phyloP scores from a whole-genome alignment of 2,329 filamentous ascomycete species.

The Thelonectria discophora region DNA sequence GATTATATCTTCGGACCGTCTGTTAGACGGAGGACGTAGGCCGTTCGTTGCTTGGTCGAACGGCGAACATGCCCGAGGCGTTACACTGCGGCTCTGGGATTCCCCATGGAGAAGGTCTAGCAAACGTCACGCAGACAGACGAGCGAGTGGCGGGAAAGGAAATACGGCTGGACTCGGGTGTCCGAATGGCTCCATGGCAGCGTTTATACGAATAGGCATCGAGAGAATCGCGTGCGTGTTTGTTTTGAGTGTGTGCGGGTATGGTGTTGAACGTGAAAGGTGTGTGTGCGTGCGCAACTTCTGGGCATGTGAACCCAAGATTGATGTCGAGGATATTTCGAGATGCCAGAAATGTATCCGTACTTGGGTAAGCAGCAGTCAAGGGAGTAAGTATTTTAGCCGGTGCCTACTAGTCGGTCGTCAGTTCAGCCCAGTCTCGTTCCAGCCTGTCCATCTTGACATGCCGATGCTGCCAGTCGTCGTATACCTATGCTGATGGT shows the following conservation, averaged over 20 bases:
- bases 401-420: background rate
- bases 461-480: conserved; percentile 6
- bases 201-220: conserved; percentile 1
- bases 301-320: background rate
- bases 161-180: background rate
- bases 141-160: background rate
- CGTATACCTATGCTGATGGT: conserved; percentile 10
- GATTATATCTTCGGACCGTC: conserved; percentile 10
- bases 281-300: background rate
- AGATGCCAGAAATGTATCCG: too few relatives aligned
- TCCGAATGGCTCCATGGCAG: conserved; percentile 1
- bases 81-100: conserved; percentile 6
- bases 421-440: background rate
- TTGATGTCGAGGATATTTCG: conserved; percentile 6
- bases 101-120: conserved; percentile 7
- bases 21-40: conserved; percentile 6
- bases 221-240: background rate
- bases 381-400: background rate
- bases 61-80: background rate
- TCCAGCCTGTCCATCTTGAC: background rate
- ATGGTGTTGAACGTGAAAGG: too few relatives aligned
- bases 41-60: conserved; percentile 16
- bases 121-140: background rate
- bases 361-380: too few relatives aligned
- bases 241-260: background rate